Base-by-base conservation (phyloP, 2,329 filamentous ascomycete species). In the Penicillium glabrum region DNA sequence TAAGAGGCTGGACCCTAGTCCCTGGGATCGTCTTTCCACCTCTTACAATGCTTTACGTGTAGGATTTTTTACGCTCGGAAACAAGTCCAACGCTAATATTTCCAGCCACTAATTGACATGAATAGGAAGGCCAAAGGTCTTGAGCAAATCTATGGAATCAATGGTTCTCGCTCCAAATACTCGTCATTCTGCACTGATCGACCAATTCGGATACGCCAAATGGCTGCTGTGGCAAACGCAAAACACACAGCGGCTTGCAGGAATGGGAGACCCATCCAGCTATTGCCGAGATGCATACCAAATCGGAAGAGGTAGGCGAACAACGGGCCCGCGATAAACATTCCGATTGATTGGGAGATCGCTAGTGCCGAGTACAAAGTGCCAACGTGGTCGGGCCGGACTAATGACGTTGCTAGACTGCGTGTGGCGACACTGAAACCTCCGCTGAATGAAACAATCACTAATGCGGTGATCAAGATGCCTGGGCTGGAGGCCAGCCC, bases 251-350 rank as follows among this genome's bases (percentile, higher is more conserved):
- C 61, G 5, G 61, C 68, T 35, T 64, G 58, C 10, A 68, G 46
- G 57, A 69, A 71, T 2, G 68, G 68, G 11, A 71, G 51, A 8
- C 69, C 69, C 48, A 67, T 60, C 67, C 67, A 71, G 9, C 50
- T 57, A 41, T 56, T 45, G 29, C 69, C 67, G 7, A 67, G 51
- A 49, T 63, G 66, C 65, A 71, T 59, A 2, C 68, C 67, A 14
- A 63, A 41, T 9, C 48, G 54, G 56, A 68, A 72, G 13, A 68
- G 51, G 23, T 68, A 64, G 27, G 67, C 67, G 23, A 71, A 66
- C 19, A 67, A 52, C 4, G 69, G 69, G 2, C 67, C 64, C 0
- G 68, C 61, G n/a, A 69, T 33, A 7, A 71, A 47, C 10, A 41
- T 52, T 4, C 68, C 67, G 5, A 68, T 7, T 4, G 63, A 59